A percentile compares a stretch with the other conserved stretches of the same genome.
Evolutionary conservation across 305 asterid species (phyloP).

Genomic region (Fraxinus nigra): DNA sequence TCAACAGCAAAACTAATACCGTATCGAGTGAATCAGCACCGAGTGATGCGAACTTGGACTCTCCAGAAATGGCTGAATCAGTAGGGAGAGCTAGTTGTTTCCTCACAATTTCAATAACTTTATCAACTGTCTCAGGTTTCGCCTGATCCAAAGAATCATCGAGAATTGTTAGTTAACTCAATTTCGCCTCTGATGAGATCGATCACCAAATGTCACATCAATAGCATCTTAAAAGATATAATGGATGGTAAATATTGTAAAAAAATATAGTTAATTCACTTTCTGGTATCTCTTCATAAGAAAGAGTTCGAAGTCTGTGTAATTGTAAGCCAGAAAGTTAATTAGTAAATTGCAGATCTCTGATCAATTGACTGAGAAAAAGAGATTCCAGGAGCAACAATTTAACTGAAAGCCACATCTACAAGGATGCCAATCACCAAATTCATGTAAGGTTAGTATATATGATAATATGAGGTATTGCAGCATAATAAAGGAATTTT

Average conservation of each 20-base stretch:
- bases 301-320: not conserved
- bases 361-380: not conserved
- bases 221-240: not conserved
- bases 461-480: not conserved
- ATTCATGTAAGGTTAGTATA: not conserved
- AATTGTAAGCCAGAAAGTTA: not conserved
- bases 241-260: not conserved
- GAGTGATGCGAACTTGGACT: conserved; percentile 60
- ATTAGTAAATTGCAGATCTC: not conserved
- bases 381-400: not conserved
- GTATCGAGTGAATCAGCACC: conserved; percentile 99
- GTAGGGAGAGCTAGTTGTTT: conserved; percentile 85
- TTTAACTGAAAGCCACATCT: not conserved
- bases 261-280: not conserved
- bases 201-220: not conserved
- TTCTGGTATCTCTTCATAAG: not conserved
- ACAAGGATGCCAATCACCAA: not conserved
- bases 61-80: conserved; percentile 57
- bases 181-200: not conserved
- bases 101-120: conserved; percentile 77
- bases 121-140: conserved; percentile 73
- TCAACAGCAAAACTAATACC: conserved; percentile 30
- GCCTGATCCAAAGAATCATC: conserved; percentile 51
- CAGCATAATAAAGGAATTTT: not conserved
- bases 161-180: not conserved